Conservation (phyloP, 2,329 filamentous ascomycete species). For the Ploettnerulaceae sp. region DNA sequence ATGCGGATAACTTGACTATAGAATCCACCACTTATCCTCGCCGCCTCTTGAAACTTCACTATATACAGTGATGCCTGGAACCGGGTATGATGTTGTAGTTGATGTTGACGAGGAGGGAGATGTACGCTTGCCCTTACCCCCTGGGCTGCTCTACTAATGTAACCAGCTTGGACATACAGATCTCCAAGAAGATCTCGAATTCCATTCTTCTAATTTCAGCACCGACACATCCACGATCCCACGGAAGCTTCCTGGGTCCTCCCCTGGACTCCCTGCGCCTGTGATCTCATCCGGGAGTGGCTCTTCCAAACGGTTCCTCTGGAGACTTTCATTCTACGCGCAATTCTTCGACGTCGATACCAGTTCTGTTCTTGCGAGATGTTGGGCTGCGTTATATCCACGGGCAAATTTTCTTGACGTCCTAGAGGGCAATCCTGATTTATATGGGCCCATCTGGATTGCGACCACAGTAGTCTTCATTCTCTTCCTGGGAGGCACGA, state of each 20-base stretch:
- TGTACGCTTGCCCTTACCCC: slow-evolving; percentile 42
- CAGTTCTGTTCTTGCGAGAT: slow-evolving; percentile 78
- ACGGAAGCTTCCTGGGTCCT: slow-evolving; percentile 37
- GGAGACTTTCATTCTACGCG: slow-evolving; percentile 88
- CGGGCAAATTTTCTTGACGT: slow-evolving; percentile 95
- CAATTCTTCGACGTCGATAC: slow-evolving; percentile 99
- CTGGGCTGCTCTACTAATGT: neutral
- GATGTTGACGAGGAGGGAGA: slow-evolving; percentile 81
- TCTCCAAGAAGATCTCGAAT: slow-evolving; percentile 97
- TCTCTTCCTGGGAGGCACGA: slow-evolving; percentile 89
- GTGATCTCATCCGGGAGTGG: slow-evolving; percentile 49
- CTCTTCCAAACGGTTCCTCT: slow-evolving; percentile 80
- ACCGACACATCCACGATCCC: slow-evolving; percentile 44
- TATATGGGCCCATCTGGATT: slow-evolving; percentile 98
- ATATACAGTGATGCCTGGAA: slow-evolving; percentile 35
- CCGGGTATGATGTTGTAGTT: slow-evolving; percentile 96
- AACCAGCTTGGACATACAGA: slow-evolving; percentile 87
- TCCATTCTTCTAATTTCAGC: slow-evolving; percentile 87
- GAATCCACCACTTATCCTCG: neutral
- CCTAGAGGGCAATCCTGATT: slow-evolving; percentile 90
- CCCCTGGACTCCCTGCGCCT: slow-evolving; percentile 50
- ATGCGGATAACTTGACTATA: too few species aligned
- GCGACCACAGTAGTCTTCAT: slow-evolving; percentile 96
- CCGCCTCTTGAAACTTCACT: neutral
- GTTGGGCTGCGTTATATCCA: slow-evolving; percentile 83